Evolutionary conservation across 768 basidiomycete species (phyloP).

Genomic region (Mycena amicta): DNA sequence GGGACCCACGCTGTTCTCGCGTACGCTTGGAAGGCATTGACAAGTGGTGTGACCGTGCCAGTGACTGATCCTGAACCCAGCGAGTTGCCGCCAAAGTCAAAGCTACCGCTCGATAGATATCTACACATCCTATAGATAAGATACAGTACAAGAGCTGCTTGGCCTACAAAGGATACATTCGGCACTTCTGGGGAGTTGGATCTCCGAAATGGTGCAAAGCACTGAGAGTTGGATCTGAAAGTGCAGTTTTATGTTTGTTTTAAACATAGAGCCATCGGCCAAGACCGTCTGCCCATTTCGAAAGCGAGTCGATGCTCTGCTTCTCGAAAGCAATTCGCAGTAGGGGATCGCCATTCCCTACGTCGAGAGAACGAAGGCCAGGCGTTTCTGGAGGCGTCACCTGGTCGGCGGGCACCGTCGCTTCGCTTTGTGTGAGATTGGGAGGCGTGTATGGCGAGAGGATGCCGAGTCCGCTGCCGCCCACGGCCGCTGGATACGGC

Average conservation of each 20-base stretch:
- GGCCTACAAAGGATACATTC: neutral
- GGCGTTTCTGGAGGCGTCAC: slow-evolving; percentile 57
- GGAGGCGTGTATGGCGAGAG: slow-evolving; percentile 61
- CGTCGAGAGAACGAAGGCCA: slow-evolving; percentile 24
- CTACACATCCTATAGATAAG: too few species aligned
- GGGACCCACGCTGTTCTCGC: slow-evolving; percentile 18
- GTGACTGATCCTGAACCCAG: too few species aligned
- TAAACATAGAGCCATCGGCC: slow-evolving; percentile 68
- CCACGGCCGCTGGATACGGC: slow-evolving; percentile 90
- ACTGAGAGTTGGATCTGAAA: neutral
- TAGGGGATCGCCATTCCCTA: slow-evolving; percentile 30
- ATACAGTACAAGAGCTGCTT: too few species aligned
- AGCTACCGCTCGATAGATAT: too few species aligned
- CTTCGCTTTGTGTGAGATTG: slow-evolving; percentile 28
- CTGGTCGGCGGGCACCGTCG: slow-evolving; percentile 35
- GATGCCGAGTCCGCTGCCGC: slow-evolving; percentile 90
- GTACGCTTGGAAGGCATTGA: slow-evolving; percentile 12
- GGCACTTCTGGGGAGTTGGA: neutral
- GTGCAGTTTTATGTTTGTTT: slow-evolving; percentile 10
- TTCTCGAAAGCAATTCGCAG: slow-evolving; percentile 49
- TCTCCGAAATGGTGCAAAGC: neutral
- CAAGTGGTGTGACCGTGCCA: too few species aligned
- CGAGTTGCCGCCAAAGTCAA: too few species aligned
- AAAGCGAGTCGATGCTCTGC: slow-evolving; percentile 42
- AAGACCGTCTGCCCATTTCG: slow-evolving; percentile 54